Conservation (phyloP, 805 yeast species). For the Debaryomyces hansenii region DNA sequence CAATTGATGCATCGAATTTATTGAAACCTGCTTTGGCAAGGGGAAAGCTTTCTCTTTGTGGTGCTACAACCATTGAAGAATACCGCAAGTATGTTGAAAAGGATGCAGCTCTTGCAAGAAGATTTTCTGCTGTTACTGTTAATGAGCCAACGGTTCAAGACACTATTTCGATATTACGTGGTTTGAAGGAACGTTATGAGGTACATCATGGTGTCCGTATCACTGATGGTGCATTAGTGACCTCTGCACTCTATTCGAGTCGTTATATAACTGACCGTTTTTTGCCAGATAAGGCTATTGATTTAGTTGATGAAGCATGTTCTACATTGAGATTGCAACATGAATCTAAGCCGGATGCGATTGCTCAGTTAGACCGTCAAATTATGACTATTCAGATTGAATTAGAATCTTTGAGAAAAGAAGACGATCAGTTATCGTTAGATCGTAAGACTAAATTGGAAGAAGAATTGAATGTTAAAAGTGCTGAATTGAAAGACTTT, state of each 20-base stretch:
- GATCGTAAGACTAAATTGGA: constrained; percentile 79
- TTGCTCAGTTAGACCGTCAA: constrained; percentile 82
- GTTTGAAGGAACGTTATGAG: constrained; percentile 90
- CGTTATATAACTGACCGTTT: constrained; percentile 90
- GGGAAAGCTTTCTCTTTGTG: constrained; percentile 89
- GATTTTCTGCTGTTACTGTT: constrained; percentile 86
- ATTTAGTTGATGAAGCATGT: constrained; percentile 95
- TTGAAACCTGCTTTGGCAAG: constrained; percentile 92
- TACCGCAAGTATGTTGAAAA: constrained; percentile 91
- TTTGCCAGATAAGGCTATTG: constrained; percentile 95
- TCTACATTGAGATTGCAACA: constrained; percentile 92
- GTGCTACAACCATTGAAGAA: constrained; percentile 95
- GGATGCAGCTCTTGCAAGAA: constrained; percentile 92
- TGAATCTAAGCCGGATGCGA: constrained; percentile 94
- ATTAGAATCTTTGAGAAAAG: constrained; percentile 89
- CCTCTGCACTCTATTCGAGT: constrained; percentile 88
- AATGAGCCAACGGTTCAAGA: constrained; percentile 90
- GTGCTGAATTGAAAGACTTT: constrained; percentile 64
- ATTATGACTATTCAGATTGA: constrained; percentile 95
- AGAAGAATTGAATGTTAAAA: constrained; percentile 60
- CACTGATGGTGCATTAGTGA: constrained; percentile 87
- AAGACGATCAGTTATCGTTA: constrained; percentile 78
- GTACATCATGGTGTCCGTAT: constrained; percentile 98
- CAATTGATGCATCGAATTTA: constrained; percentile 92
- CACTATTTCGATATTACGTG: constrained; percentile 88